A percentile compares a stretch with the other conserved stretches of the same genome.
These are phyloP conservation scores for Heterobasidion parviporum DNA, from an alignment of 1,284 basidiomycete genomes.

Conservation along the genomic window DNA sequence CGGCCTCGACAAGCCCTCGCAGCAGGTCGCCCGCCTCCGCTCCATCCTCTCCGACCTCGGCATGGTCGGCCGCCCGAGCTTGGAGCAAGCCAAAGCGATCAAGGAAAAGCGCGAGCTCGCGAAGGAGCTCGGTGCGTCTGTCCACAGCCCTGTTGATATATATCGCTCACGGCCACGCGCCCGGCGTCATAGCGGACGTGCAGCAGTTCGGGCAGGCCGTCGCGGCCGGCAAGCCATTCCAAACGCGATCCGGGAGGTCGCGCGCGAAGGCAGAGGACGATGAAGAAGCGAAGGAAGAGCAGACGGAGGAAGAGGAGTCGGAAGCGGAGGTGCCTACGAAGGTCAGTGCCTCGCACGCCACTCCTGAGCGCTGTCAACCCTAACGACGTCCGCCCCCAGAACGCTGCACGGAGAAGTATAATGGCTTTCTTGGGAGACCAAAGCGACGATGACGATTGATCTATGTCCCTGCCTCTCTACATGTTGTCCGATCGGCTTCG, in stretches of 20 bases:
- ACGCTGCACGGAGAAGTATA: constrained; percentile 51
- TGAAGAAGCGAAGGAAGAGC: constrained; percentile 22
- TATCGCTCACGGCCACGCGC: not conserved
- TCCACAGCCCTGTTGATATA: not conserved
- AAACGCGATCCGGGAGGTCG: constrained; percentile 8
- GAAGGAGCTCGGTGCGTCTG: constrained; percentile 63
- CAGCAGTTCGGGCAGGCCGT: constrained; percentile 41
- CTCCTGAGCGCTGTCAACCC: not conserved
- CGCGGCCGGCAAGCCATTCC: constrained; percentile 14
- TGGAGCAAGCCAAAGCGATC: constrained; percentile 74
- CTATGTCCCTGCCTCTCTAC: not conserved
- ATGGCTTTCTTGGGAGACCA: constrained; percentile 64
- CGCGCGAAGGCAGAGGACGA: constrained; percentile 9
- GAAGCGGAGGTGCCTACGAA: constrained; percentile 19
- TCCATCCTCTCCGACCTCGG: constrained; percentile 64
- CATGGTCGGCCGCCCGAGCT: constrained; percentile 70
- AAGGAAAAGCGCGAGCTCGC: constrained; percentile 66
- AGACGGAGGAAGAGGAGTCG: constrained; percentile 20
- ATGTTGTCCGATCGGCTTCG: too few species aligned
- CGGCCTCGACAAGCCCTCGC: constrained; percentile 44
- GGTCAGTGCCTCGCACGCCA: constrained; percentile 23
- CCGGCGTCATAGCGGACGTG: too few species aligned
- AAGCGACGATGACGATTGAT: constrained; percentile 26
- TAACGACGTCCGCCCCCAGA: constrained; percentile 14
- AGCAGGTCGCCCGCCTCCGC: constrained; percentile 62